Evolutionary conservation across 1,139 yeast species (phyloP).

Genomic region (Kurtzmaniella quercitrusa): DNA sequence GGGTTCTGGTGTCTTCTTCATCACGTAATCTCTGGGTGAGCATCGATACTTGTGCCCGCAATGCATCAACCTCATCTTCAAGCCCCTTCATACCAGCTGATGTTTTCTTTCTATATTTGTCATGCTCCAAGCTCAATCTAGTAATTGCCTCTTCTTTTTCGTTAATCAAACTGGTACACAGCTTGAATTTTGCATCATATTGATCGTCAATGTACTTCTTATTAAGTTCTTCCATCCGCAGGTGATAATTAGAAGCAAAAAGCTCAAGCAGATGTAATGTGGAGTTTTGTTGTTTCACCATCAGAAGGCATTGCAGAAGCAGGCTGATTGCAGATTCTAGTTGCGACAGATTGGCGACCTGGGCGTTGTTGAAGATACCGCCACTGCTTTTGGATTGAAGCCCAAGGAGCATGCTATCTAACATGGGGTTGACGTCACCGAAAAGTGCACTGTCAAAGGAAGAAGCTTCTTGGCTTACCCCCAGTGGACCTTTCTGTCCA

Average conservation of each 20-base stretch:
- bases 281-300: slow-evolving; percentile 34
- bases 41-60: slow-evolving; percentile 16
- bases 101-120: slow-evolving; percentile 16
- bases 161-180: slow-evolving; percentile 11
- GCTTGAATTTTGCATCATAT: slow-evolving; percentile 17
- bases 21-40: slow-evolving; percentile 11
- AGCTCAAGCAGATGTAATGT: slow-evolving; percentile 27
- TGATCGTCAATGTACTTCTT: slow-evolving; percentile 21
- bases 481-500: slow-evolving; percentile 4
- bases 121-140: slow-evolving; percentile 18
- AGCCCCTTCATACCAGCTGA: slow-evolving; percentile 15
- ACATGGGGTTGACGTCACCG: slow-evolving; percentile 64
- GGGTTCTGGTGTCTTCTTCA: slow-evolving; percentile 1
- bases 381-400: slow-evolving; percentile 51
- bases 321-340: slow-evolving; percentile 37
- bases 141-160: slow-evolving; percentile 17
- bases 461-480: slow-evolving; percentile 11
- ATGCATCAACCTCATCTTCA: slow-evolving; percentile 14
- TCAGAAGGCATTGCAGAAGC: slow-evolving; percentile 25
- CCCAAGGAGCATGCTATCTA: slow-evolving; percentile 60
- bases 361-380: slow-evolving; percentile 62
- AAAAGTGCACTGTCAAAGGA: slow-evolving; percentile 72
- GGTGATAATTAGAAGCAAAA: slow-evolving; percentile 27
- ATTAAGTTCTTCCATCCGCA: slow-evolving; percentile 26
- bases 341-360: slow-evolving; percentile 51